These are phyloP conservation scores for Gremmenia infestans DNA, from an alignment of 2,329 filamentous ascomycete genomes.

Conservation along the genomic window DNA sequence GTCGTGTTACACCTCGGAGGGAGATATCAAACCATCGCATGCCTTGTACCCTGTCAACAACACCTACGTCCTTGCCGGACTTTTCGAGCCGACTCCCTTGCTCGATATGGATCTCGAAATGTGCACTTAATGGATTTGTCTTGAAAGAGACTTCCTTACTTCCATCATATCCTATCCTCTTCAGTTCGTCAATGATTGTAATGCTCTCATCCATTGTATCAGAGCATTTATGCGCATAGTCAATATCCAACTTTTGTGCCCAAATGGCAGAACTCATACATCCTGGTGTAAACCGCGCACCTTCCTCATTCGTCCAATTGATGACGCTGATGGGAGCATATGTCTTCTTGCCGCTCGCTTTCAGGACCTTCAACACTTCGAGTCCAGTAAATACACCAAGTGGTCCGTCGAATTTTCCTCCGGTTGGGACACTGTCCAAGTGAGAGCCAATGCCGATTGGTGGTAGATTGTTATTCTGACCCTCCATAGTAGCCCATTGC, in stretches of 20 bases:
- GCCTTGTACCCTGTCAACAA: conserved; percentile 67
- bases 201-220: conserved; percentile 48
- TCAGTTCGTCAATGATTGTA: conserved; percentile 44
- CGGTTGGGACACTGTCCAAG: conserved; percentile 44
- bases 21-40: conserved; percentile 68
- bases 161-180: conserved; percentile 66
- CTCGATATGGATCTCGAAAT: conserved; percentile 77
- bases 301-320: conserved; percentile 28
- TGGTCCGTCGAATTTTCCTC: conserved; percentile 70
- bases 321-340: conserved; percentile 54
- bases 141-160: conserved; percentile 47
- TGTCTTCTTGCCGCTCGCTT: conserved; percentile 62
- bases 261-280: conserved; percentile 72
- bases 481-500: conserved; percentile 4
- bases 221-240: conserved; percentile 52
- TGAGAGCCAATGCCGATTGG: conserved; percentile 9
- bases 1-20: conserved; percentile 39
- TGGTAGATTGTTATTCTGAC: conserved; percentile 5
- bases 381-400: conserved; percentile 66
- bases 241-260: conserved; percentile 58
- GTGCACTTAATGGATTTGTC: conserved; percentile 60
- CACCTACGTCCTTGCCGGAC: conserved; percentile 55
- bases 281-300: conserved; percentile 54
- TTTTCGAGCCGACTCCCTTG: conserved; percentile 70
- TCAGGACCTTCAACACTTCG: conserved; percentile 62